These are phyloP conservation scores for Tilletia caries DNA, from an alignment of 1,284 basidiomycete species.

Conservation along the genomic window DNA sequence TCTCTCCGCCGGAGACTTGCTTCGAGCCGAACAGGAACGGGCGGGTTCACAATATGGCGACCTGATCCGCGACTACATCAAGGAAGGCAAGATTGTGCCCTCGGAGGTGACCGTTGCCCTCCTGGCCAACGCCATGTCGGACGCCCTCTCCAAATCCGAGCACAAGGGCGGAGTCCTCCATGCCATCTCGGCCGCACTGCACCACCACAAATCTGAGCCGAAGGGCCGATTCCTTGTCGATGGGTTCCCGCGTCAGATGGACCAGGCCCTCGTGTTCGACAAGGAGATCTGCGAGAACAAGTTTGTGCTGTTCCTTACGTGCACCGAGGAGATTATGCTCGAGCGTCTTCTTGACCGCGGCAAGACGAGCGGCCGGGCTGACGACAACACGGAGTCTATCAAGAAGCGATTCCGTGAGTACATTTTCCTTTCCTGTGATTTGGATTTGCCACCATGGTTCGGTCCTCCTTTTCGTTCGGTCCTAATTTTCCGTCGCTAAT, in stretches of 20 bases:
- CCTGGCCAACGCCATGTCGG: slow-evolving; percentile 85
- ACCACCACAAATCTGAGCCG: slow-evolving; percentile 72
- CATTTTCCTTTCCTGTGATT: neutral
- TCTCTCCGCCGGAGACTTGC: slow-evolving; percentile 88
- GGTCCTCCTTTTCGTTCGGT: too few relatives aligned
- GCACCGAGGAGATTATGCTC: slow-evolving; percentile 83
- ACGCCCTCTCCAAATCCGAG: slow-evolving; percentile 58
- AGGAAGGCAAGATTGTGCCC: slow-evolving; percentile 90
- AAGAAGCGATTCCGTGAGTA: slow-evolving; percentile 85
- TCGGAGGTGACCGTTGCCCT: slow-evolving; percentile 96
- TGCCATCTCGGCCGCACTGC: slow-evolving; percentile 46
- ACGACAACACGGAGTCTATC: slow-evolving; percentile 94
- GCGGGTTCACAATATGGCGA: slow-evolving; percentile 79
- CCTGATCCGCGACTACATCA: slow-evolving; percentile 84
- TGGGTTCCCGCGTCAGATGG: slow-evolving; percentile 98
- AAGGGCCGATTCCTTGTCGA: slow-evolving; percentile 89
- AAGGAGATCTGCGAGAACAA: slow-evolving; percentile 78
- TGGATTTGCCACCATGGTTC: neutral
- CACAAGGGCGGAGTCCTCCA: slow-evolving; percentile 72
- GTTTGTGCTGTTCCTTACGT: slow-evolving; percentile 82
- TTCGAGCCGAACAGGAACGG: slow-evolving; percentile 87
- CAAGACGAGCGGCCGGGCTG: slow-evolving; percentile 90
- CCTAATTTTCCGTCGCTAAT: too few relatives aligned
- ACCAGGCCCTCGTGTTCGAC: slow-evolving; percentile 92
- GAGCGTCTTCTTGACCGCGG: slow-evolving; percentile 79